A percentile compares a stretch with the other conserved stretches of the same genome.
phyloP scores from a whole-genome alignment of 2,329 filamentous ascomycete species.

The Eutypella sp. region DNA sequence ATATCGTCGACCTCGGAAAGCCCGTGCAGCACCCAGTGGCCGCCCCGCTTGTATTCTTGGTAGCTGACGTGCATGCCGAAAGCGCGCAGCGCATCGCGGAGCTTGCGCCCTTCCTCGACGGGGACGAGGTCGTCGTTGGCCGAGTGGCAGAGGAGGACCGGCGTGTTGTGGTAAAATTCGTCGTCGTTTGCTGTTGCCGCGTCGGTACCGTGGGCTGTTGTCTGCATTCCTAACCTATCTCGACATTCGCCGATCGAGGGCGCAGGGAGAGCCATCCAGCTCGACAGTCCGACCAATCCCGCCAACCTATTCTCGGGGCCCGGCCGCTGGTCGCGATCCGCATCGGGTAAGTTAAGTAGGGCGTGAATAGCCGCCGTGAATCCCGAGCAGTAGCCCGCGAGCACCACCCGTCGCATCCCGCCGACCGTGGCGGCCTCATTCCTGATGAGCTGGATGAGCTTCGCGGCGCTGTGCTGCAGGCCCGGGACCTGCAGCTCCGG shows the following conservation, averaged over 20 bases:
- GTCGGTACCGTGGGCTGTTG: not conserved
- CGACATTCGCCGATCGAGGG: slow-evolving; percentile 15
- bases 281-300: slow-evolving; percentile 14
- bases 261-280: slow-evolving; percentile 16
- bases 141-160: slow-evolving; percentile 41
- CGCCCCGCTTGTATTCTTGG: slow-evolving; percentile 36
- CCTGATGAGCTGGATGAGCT: slow-evolving; percentile 27
- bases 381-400: slow-evolving; percentile 44
- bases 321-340: not conserved
- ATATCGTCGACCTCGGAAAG: slow-evolving; percentile 38
- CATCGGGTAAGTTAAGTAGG: slow-evolving; percentile 13
- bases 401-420: slow-evolving; percentile 33
- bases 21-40: slow-evolving; percentile 40
- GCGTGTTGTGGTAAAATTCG: slow-evolving; percentile 33
- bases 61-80: slow-evolving; percentile 36
- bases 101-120: slow-evolving; percentile 29
- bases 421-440: slow-evolving; percentile 30
- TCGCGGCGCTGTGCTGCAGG: slow-evolving; percentile 30
- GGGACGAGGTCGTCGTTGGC: slow-evolving; percentile 36
- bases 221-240: slow-evolving; percentile 21
- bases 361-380: slow-evolving; percentile 30
- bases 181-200: slow-evolving; percentile 17
- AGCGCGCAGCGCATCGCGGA: slow-evolving; percentile 28
- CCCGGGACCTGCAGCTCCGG: slow-evolving; percentile 38
- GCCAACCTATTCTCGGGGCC: slow-evolving; percentile 6